Evolutionary conservation across 1,284 basidiomycete genomes (phyloP), one percentile per base, ranked within the genome.

Genomic region (Cryptococcus sp.): DNA sequence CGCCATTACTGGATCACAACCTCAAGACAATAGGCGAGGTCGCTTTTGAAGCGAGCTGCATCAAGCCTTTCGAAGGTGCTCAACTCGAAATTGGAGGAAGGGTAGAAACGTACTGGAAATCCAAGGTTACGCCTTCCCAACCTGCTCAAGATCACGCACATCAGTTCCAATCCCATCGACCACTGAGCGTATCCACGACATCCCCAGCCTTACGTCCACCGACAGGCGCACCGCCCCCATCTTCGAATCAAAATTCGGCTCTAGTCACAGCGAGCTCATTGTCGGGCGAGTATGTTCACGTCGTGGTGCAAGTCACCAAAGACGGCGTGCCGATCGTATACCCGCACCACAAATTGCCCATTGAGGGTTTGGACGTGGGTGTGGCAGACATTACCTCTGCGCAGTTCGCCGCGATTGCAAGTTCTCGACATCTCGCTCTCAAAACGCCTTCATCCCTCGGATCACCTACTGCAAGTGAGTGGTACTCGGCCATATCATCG

Each of bases 101-200:
- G 49, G 85, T 96, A 20, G 93, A 96, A 79, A 97, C 93, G 0
- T 97, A 97, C 77, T 97, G 93, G 93, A 96, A 95, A 79, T 93
- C 91, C 15, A 86, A 89, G 57, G 84, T 87, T 22, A 82, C 86
- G 46, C 83, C 86, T 1, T 76, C 80, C 5, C 79, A 80, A 26
- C 64, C 75, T 10, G 65, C 67, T 0, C 78, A 80, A 62, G 78
- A 80, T 58, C 78, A 80, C 62, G 78, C 77, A 1, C 78, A 78
- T 62, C 72, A 74, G 52, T 71, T 75, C 64, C 74, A 76, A 59
- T 70, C 75, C 3, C 73, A 78, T 63, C 70, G 76, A 11, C 77
- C 74, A 4, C 55, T 78, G 26, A 70, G 73, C 25, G 73, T 78
- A 10, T 67, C 73, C 1, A 68, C 72, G n/a, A 66, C 70, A n/a